Percentiles rank a stretch among this genome's conserved stretches.
Conservation (phyloP, 176 grass and related monocot species). For the Chrysopogon serrulatus region DNA sequence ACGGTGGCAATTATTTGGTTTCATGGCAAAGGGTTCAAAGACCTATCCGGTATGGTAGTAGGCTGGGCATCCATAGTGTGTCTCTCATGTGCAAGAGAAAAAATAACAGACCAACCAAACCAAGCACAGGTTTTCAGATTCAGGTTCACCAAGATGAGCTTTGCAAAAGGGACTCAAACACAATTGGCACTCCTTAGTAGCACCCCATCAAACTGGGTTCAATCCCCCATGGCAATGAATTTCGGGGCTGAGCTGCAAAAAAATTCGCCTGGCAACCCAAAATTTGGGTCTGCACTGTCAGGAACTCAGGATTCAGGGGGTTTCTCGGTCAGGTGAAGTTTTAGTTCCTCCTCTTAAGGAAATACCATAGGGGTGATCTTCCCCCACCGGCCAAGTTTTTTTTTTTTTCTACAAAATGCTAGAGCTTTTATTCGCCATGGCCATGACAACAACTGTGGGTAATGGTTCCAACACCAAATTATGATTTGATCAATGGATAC, state of each 20-base stretch:
- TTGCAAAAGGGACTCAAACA: neutral
- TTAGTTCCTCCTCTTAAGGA: neutral
- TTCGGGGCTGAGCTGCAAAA: neutral
- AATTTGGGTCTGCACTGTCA: neutral
- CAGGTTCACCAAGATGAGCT: neutral
- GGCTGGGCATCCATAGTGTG: neutral
- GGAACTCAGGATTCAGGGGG: neutral
- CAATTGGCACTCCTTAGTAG: neutral
- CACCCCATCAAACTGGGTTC: neutral
- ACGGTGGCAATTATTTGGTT: no score
- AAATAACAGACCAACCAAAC: neutral
- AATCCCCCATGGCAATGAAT: neutral
- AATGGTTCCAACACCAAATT: neutral
- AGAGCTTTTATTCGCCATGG: neutral
- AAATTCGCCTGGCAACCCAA: neutral
- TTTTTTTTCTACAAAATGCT: neutral
- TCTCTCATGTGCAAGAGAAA: no score
- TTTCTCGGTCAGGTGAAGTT: neutral
- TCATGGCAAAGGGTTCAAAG: no score
- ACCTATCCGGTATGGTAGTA: neutral
- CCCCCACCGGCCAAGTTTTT: no score
- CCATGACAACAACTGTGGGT: neutral
- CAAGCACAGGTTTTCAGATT: neutral
- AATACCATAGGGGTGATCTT: neutral
- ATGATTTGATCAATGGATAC: neutral